Base-by-base conservation (phyloP, 805 yeast species). In the Barnettozyma wickerhamii region DNA sequence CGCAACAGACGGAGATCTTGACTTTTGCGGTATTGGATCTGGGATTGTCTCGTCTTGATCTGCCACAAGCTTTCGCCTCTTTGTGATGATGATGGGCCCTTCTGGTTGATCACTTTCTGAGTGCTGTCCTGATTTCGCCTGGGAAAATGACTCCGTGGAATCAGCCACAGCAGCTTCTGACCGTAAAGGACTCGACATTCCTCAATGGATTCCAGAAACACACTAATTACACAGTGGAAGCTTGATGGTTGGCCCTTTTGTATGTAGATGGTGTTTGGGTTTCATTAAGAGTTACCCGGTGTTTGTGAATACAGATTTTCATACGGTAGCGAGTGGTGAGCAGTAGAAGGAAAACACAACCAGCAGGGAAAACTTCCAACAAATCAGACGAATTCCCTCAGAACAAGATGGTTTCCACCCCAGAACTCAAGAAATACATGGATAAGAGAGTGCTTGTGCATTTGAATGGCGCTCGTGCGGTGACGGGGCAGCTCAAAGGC, bases 401-500 rank as follows among this genome's bases (percentile, higher is more conserved):
- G 6, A 15, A 30, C 30, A 35, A 4, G 13, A 74, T 77, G 82
- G 81, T 77, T 19, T 73, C 80, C n/a, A 71, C 78, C 26, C 83
- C 84, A 9, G 83, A 78, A 55, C 62, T 78, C 46, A 75, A 77
- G 52, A 73, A 70, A 48, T 88, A 86, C 58, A 72, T 87, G 75
- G 90, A 85, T 56, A 86, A 85, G 63, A 76, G 77, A 53, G 71
- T 91, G 20, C 69, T 79, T 12, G 66, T 91, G 14, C 84, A 83
- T 49, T 69, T 91, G 45, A 88, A 87, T 59, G 95, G 95, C 2
- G 65, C 84, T 12, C 71, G 97, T 37, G 75, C 75, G 50, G 77
- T 91, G 1, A 74, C 77, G n/a, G 98, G 98, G 2, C 75, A 76
- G 10, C 71, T 91, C 40, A 70, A 86, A 52, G 98, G 98, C 2